Evolutionary conservation across 768 basidiomycete species (phyloP), one percentile per base, ranked within the genome.

Genomic region (Daedalea quercina): DNA sequence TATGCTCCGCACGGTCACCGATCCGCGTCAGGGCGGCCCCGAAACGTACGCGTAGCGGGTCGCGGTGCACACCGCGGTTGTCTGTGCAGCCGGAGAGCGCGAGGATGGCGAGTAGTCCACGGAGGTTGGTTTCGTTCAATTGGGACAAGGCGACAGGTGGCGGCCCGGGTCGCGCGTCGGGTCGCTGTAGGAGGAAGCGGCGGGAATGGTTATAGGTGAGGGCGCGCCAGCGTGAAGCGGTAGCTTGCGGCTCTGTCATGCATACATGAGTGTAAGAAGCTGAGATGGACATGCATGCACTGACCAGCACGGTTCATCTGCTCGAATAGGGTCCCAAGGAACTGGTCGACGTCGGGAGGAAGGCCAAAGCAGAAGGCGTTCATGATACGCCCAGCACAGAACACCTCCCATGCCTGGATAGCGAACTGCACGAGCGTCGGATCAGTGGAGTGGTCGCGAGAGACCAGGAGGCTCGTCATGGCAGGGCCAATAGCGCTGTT

Each of bases 401-500:
- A 63, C 7, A 69, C 67, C 57, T 68, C 60, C 67, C 67, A 70
- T n/a, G 69, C 68, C 55, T 70, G 69, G 47, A 70, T 47, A 9
- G 69, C 69, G 43, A 66, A 65, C 57, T 69, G 69, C 23, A 70
- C 64, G 22, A 70, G 50, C n/a, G 64, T 70, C 22, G 69, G 67
- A 44, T 70, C 69, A 15, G 47, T 55, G 17, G 60, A 61, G 25
- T 69, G 67, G 50, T 64, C 58, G 31, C 66, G 56, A 42, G 57
- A 52, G 44, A 57, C 61, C 43, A 69, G 59, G 41, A 67, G 56
- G 40, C 61, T 56, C 35, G 62, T 57, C 63, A 67, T 63, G 44
- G 59, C 63, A 26, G 58, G 57, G 11, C 68, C 67, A 1, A 69
- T 51, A 24, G 66, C 64, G 42, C 57, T 59, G 31, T 58, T 56